Percentiles rank a stretch among this genome's conserved stretches.
These are phyloP conservation scores for Spizellomyces sp. DNA, from an alignment of 192 early-diverging fungal genomes.

Conservation along the genomic window DNA sequence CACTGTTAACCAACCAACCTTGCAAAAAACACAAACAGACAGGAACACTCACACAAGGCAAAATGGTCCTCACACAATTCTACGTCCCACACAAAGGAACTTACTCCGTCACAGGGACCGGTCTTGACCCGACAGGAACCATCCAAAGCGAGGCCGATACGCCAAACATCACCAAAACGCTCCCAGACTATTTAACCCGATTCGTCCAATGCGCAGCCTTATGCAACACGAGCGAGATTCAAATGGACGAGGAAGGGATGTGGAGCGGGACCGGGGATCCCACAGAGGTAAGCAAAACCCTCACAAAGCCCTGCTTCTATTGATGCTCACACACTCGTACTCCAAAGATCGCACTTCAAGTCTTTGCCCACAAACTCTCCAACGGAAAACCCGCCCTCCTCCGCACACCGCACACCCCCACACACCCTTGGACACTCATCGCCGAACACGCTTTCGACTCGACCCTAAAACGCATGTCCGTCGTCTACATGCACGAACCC, in stretches of 20 bases:
- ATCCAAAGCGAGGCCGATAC: background rate
- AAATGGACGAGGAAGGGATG: background rate
- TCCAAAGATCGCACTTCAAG: slow-evolving; percentile 25
- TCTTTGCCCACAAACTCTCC: slow-evolving; percentile 34
- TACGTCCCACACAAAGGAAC: background rate
- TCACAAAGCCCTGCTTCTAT: too few relatives aligned
- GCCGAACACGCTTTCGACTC: slow-evolving; percentile 39
- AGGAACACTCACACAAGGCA: slow-evolving; percentile 82
- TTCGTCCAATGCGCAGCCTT: slow-evolving; percentile 3
- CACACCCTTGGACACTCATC: slow-evolving; percentile 27
- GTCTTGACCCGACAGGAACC: background rate
- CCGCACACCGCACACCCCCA: background rate
- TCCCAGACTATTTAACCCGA: background rate
- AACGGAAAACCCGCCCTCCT: slow-evolving; percentile 11
- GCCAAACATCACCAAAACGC: background rate
- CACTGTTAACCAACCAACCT: background rate
- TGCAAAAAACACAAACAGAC: slow-evolving; percentile 53
- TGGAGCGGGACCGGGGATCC: slow-evolving; percentile 38
- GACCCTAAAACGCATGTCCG: slow-evolving; percentile 36
- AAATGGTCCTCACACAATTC: slow-evolving; percentile 63
- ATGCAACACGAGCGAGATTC: slow-evolving; percentile 8
- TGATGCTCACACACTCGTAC: too few relatives aligned
- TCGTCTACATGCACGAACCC: slow-evolving; percentile 21
- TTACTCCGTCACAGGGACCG: slow-evolving; percentile 2
- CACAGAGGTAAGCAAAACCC: slow-evolving; percentile 16